Evolutionary conservation across 176 grass and related monocot genomes (phyloP), one percentile per base, ranked within the genome.

Genomic region (Musa itinerans): DNA sequence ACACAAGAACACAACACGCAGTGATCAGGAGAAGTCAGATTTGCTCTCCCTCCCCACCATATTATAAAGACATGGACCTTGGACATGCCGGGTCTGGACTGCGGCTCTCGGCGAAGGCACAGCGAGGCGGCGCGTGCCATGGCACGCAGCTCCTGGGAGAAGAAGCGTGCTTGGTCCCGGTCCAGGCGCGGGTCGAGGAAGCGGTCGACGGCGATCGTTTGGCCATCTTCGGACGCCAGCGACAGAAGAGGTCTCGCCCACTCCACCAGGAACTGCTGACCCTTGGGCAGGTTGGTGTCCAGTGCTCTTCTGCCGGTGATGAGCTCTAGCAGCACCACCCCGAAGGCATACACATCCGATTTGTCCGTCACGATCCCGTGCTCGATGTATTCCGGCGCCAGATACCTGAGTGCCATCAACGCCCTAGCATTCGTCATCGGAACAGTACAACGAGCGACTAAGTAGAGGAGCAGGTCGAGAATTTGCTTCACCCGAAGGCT

Each of bases 371-470:
- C 68, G 26, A 69, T n/a, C 55, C 78, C 68, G 20, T 72, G 48
- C 20, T 80, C 68, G 54, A 80, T 80, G 54, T 80, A 80, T 26
- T 80, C 78, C 1, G 78, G 78, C 17, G 78, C 55, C 17, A 80
- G 68, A 63, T 80, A 80, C 68, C 78, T 80, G 78, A 50, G 24
- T 19, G 2, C 43, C 71, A 54, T 43, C 34, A 43, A 43, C 34
- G 34, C 34, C 34, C 34, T 43, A 4, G 34, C 34, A 43, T 43
- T 43, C 34, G 34, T 43, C 34, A 43, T 43, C 34, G 34, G 34
- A 43, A 43, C 34, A 50, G 67, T 1, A 50, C 6, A 29, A 14
- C 34, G 25, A 68, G 25, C 65, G 17, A 22, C 25, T 20, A 68
- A 43, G 34, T 43, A 43, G 34, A 43, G 4, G 34, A 43, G 34